Conservation (phyloP, 306 rosid genomes). For the Lathyrus oleraceus region DNA sequence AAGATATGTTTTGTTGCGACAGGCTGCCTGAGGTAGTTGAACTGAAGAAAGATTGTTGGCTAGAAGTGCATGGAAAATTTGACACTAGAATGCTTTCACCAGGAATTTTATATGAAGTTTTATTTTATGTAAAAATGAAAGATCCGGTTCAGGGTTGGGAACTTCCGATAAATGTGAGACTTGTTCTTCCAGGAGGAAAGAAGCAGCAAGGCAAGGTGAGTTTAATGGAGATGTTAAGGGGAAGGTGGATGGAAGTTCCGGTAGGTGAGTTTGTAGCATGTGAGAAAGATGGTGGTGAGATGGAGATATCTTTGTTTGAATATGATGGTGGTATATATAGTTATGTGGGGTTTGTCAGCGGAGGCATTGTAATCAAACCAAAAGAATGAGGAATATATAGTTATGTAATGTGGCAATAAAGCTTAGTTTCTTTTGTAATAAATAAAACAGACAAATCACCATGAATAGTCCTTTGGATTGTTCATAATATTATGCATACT, state of each 20-base stretch:
- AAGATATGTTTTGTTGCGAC: conserved; percentile 46
- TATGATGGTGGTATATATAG: conserved; percentile 52
- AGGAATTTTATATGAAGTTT: conserved; percentile 50
- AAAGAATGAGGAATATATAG: conserved; percentile 30
- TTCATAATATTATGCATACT: not conserved
- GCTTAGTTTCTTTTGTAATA: not conserved
- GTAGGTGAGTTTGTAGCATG: conserved; percentile 52
- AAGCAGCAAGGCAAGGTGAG: conserved; percentile 46
- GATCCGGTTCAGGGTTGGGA: conserved; percentile 61
- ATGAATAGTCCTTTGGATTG: not conserved
- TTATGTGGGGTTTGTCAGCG: conserved; percentile 60
- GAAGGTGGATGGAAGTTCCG: conserved; percentile 58
- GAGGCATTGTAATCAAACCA: conserved; percentile 59
- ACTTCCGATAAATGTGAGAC: conserved; percentile 59
- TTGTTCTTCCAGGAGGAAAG: conserved; percentile 57
- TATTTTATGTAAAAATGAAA: conserved; percentile 56
- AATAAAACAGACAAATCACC: not conserved
- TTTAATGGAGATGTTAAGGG: conserved; percentile 37
- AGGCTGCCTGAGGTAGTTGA: conserved; percentile 53
- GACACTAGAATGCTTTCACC: conserved; percentile 60
- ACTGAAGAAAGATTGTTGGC: conserved; percentile 67
- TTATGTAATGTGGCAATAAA: not conserved
- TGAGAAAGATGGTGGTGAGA: conserved; percentile 41
- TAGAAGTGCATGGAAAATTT: conserved; percentile 66
- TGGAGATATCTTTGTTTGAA: conserved; percentile 60